phyloP scores from a whole-genome alignment of 768 basidiomycete species.

The Kwoniella heveanensis region DNA sequence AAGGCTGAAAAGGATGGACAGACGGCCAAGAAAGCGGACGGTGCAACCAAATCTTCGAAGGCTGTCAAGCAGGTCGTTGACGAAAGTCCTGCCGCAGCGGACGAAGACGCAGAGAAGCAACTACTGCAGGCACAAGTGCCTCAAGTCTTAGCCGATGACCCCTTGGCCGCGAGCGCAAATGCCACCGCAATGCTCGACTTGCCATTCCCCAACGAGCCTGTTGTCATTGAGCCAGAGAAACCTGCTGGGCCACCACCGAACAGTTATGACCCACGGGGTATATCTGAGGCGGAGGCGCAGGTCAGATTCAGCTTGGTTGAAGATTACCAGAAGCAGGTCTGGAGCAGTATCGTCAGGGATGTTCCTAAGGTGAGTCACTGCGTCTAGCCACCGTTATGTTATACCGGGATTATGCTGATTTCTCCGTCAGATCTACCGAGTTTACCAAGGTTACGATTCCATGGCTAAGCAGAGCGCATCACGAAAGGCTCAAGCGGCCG shows the following conservation, averaged over 20 bases:
- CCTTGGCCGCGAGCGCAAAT: neutral
- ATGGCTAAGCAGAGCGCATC: constrained; percentile 27
- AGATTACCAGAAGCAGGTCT: constrained; percentile 41
- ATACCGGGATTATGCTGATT: too few relatives aligned
- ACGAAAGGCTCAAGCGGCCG: constrained; percentile 33
- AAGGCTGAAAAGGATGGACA: constrained; percentile 34
- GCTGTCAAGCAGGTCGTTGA: neutral
- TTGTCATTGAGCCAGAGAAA: constrained; percentile 12
- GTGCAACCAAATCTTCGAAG: constrained; percentile 6
- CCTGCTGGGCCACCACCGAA: constrained; percentile 27
- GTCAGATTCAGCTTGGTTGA: constrained; percentile 39
- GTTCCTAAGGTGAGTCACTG: constrained; percentile 40
- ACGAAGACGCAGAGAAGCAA: neutral
- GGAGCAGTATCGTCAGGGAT: constrained; percentile 43
- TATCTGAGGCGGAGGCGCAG: constrained; percentile 37
- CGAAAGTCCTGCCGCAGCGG: neutral
- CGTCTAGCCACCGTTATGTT: too few relatives aligned
- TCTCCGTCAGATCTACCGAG: constrained; percentile 47
- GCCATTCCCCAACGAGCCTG: constrained; percentile 9
- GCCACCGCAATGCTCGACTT: constrained; percentile 13
- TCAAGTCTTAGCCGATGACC: neutral
- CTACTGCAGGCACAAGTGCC: neutral
- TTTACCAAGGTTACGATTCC: constrained; percentile 41
- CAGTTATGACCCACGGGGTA: constrained; percentile 36
- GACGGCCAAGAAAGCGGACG: constrained; percentile 21